Base-by-base conservation (phyloP, 768 basidiomycete species). In the Phylloporus sp. region DNA sequence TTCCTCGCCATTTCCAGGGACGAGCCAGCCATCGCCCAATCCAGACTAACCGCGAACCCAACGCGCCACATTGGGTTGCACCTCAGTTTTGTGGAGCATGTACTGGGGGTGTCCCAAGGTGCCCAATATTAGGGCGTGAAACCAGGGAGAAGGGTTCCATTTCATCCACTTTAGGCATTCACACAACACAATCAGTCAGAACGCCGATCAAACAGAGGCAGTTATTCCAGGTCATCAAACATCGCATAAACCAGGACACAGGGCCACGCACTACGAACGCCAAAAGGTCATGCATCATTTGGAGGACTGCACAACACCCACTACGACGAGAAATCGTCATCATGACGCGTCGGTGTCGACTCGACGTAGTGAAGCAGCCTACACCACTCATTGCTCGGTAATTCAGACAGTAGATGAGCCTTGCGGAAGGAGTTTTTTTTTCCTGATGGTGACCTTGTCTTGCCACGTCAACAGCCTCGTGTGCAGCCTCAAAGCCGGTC, bases 401-500 rank as follows among this genome's bases (percentile, higher is more conserved):
- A n/a, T 24, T 40, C 40, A 13, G 15, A 24, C 15, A 15, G 23
- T 24, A 24, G 10, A 22, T 20, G 36, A 0, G 20, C 36, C 9
- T 23, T 40, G 35, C 35, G 10, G 35, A 36, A 6, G 34, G 7
- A n/a, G 5, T 9, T 20, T 20, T 36, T 12, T 6, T 20, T 36
- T 12, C 4, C 16, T 6, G 34, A 35, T 20, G 35, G 3, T 1
- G 18, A 36, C 34, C n/a, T 35, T 18, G 36, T 11, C 20, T 8
- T 40, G 22, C 12, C 12, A 41, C 47, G n/a, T 35, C 34, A 22
- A n/a, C 41, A 48, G 20, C 62, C 41, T 48, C 53, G 24, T 58
- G 62, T 44, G 12, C 6, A n/a, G 20, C 55, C 59, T 55, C 34
- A 40, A 44, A 53, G 47, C 29, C 16, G 39, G 52, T 61, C 47